These are phyloP conservation scores for Exidia glandulosa DNA, from an alignment of 768 basidiomycete species.

Conservation along the genomic window DNA sequence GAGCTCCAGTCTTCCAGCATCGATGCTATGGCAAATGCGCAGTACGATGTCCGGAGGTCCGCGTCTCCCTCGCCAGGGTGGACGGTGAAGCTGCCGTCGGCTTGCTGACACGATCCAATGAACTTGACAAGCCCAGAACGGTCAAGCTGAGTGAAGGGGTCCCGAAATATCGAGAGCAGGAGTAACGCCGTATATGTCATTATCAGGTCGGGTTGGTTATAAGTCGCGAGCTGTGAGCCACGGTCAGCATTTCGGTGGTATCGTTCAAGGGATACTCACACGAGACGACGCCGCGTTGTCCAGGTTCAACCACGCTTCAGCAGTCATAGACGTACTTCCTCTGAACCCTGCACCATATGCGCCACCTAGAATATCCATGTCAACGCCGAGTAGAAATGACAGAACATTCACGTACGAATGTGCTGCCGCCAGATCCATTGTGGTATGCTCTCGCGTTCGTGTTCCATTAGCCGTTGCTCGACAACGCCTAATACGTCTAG, in stretches of 20 bases:
- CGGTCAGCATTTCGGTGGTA: background rate
- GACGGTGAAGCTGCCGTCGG: conserved; percentile 48
- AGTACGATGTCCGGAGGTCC: conserved; percentile 77
- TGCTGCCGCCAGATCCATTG: conserved; percentile 91
- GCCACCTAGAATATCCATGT: conserved; percentile 33
- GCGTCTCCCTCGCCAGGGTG: conserved; percentile 33
- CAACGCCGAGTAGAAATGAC: background rate
- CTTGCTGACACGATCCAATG: conserved; percentile 58
- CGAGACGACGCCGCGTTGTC: conserved; percentile 11
- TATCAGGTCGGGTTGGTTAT: conserved; percentile 73
- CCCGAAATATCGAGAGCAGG: conserved; percentile 74
- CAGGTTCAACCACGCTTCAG: conserved; percentile 10
- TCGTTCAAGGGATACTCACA: conserved; percentile 5
- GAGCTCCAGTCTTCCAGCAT: conserved; percentile 76
- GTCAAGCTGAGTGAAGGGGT: conserved; percentile 66
- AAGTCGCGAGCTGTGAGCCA: conserved; percentile 21
- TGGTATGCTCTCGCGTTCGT: conserved; percentile 53
- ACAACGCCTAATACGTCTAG: conserved; percentile 64
- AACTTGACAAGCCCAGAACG: conserved; percentile 55
- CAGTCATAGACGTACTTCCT: conserved; percentile 48
- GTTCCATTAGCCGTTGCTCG: conserved; percentile 30
- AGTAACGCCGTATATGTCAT: conserved; percentile 90
- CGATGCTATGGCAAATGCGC: conserved; percentile 71
- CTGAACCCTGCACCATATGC: conserved; percentile 48
- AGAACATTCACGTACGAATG: conserved; percentile 33